These are phyloP conservation scores for Prunus kanzakura DNA, from an alignment of 306 rosid genomes.

Conservation along the genomic window DNA sequence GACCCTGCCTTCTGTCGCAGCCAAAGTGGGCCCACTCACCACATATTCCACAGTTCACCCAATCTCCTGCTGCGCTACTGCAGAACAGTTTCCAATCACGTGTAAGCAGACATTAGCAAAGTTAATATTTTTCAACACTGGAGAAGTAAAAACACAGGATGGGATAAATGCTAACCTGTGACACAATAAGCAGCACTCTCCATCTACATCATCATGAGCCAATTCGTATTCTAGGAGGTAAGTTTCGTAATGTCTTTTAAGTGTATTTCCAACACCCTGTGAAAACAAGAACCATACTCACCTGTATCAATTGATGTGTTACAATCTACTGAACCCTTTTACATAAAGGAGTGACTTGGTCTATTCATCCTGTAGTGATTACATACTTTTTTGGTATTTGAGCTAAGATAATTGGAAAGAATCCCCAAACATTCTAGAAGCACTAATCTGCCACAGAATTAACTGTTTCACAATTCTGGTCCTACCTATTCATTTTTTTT, in stretches of 20 bases:
- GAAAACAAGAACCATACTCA: slow-evolving; percentile 19
- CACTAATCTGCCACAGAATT: background rate
- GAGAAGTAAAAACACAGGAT: background rate
- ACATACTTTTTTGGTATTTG: background rate
- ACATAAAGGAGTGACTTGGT: background rate
- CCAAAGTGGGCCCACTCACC: slow-evolving; percentile 99
- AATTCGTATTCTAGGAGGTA: slow-evolving; percentile 94
- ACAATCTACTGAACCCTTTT: background rate
- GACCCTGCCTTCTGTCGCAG: slow-evolving; percentile 98
- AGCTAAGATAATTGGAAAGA: background rate
- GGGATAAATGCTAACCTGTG: slow-evolving; percentile 68
- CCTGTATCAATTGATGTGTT: background rate
- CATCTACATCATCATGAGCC: slow-evolving; percentile 98
- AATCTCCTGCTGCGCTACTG: slow-evolving; percentile 99
- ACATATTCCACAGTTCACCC: slow-evolving; percentile 99
- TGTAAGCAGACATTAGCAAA: slow-evolving; percentile 20
- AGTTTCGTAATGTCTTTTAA: slow-evolving; percentile 96
- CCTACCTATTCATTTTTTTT: background rate
- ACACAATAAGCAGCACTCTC: slow-evolving; percentile 96
- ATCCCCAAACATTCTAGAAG: background rate
- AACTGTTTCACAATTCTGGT: background rate
- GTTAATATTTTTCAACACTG: background rate
- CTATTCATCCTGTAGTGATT: background rate
- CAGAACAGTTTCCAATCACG: slow-evolving; percentile 24
- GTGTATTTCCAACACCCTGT: slow-evolving; percentile 99